phyloP scores from a whole-genome alignment of 768 basidiomycete genomes.

The Russula emetica region DNA sequence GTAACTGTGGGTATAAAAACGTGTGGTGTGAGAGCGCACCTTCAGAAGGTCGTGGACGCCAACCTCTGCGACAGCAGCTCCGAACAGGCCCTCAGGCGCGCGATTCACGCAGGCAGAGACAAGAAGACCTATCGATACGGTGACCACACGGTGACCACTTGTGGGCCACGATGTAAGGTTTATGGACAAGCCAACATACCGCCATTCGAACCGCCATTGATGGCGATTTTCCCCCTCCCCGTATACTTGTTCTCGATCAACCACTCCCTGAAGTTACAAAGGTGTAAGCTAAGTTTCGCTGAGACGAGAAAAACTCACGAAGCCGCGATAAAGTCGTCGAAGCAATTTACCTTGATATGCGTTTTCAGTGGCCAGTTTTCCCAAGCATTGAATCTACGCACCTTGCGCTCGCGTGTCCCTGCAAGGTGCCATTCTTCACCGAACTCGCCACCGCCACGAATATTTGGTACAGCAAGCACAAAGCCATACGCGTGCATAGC shows the following conservation, averaged over 20 bases:
- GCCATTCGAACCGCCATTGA: constrained; percentile 81
- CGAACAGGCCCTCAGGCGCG: constrained; percentile 69
- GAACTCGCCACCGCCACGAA: constrained; percentile 65
- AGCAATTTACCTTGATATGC: constrained; percentile 55
- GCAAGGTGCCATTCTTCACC: constrained; percentile 82
- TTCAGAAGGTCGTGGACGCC: constrained; percentile 78
- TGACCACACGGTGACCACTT: background rate
- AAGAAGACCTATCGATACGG: constrained; percentile 50
- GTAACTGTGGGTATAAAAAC: background rate
- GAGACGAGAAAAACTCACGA: constrained; percentile 45
- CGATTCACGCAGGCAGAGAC: constrained; percentile 84
- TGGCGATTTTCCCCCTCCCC: constrained; percentile 63
- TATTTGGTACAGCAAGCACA: constrained; percentile 51
- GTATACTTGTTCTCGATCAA: constrained; percentile 70
- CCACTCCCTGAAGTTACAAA: constrained; percentile 46
- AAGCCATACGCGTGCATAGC: constrained; percentile 69
- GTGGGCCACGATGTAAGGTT: background rate
- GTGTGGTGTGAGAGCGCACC: constrained; percentile 37
- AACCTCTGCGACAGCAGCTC: constrained; percentile 77
- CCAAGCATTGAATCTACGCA: constrained; percentile 29
- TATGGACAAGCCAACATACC: constrained; percentile 40
- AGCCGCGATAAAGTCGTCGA: constrained; percentile 79
- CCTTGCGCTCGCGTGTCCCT: constrained; percentile 68
- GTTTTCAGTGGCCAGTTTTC: too few relatives aligned
- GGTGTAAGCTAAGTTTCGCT: background rate